A percentile compares a stretch with the other conserved stretches of the same genome.
phyloP scores from a whole-genome alignment of 805 yeast species.

The Cyberlindnera maritima region DNA sequence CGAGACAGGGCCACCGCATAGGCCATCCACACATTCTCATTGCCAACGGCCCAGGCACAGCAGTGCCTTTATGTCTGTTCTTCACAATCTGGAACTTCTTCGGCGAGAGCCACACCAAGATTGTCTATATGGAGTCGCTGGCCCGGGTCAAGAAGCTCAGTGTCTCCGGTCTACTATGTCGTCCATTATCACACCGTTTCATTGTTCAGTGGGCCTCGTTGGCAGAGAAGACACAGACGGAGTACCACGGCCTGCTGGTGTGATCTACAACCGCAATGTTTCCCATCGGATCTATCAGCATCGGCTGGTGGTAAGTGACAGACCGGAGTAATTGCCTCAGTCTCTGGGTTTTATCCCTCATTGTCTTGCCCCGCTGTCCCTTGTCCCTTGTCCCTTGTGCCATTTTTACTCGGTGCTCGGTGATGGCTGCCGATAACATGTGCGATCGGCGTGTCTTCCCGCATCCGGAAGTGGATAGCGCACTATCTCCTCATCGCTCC shows the following conservation, averaged over 20 bases:
- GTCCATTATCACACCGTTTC: constrained; percentile 73
- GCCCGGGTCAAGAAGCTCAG: constrained; percentile 80
- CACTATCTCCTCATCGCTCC: no score
- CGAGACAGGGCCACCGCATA: constrained; percentile 4
- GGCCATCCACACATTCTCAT: constrained; percentile 43
- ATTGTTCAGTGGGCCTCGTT: constrained; percentile 87
- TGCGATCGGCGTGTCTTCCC: no score
- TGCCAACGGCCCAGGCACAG: constrained; percentile 81
- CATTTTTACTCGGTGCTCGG: no score
- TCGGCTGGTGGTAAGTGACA: no score
- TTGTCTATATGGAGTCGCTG: constrained; percentile 80
- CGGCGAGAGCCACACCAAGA: constrained; percentile 48
- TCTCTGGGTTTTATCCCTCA: no score
- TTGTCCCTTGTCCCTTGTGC: no score
- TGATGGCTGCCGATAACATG: no score
- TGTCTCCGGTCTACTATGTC: constrained; percentile 67
- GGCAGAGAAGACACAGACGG: constrained; percentile 53
- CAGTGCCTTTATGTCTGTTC: constrained; percentile 64
- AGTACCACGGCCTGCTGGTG: constrained; percentile 75
- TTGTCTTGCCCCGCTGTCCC: no score
- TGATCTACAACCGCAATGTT: no score
- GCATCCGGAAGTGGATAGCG: no score
- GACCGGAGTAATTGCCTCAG: no score
- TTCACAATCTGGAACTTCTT: constrained; percentile 48
- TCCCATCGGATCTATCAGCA: no score